These are phyloP conservation scores for Tinospora cordifolia DNA, from an alignment of 164 flowering plant species.

Conservation along the genomic window DNA sequence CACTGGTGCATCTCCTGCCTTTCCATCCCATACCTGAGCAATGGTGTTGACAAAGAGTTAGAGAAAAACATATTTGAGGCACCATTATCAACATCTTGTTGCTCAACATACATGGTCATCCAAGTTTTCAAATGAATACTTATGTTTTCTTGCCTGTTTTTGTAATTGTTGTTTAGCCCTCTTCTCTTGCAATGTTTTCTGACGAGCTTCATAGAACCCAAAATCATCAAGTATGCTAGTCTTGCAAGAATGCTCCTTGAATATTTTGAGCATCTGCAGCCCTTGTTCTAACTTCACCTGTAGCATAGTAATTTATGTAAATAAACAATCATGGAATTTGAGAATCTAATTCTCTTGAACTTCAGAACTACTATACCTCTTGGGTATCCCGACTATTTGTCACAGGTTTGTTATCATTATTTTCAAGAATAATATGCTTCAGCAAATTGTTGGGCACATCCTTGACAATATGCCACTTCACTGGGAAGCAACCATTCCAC, in stretches of 20 bases:
- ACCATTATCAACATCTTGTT: too few species aligned
- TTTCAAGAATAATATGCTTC: conserved; percentile 72
- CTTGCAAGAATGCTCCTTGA: conserved; percentile 59
- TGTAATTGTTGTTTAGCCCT: conserved; percentile 60
- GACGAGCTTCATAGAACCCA: conserved; percentile 71
- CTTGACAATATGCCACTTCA: conserved; percentile 85
- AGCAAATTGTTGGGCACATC: conserved; percentile 72
- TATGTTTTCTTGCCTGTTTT: conserved; percentile 52
- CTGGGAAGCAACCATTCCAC: conserved; percentile 79
- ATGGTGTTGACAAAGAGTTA: background rate
- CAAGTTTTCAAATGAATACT: background rate
- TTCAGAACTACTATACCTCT: too few species aligned
- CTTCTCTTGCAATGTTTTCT: conserved; percentile 65
- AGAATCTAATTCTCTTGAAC: too few species aligned
- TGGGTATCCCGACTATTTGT: conserved; percentile 87
- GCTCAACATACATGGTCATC: background rate
- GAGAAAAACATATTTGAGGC: too few species aligned
- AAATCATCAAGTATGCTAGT: conserved; percentile 79
- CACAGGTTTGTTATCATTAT: conserved; percentile 82
- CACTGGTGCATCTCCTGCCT: conserved; percentile 19
- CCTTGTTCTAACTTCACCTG: conserved; percentile 80
- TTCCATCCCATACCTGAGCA: conserved; percentile 64
- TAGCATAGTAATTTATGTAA: too few species aligned
- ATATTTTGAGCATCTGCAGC: conserved; percentile 66
- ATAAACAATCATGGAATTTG: too few species aligned